Evolutionary conservation across 2,329 filamentous ascomycete genomes (phyloP), one percentile per base, ranked within the genome.

Genomic region (Pseudogymnoascus sp.): DNA sequence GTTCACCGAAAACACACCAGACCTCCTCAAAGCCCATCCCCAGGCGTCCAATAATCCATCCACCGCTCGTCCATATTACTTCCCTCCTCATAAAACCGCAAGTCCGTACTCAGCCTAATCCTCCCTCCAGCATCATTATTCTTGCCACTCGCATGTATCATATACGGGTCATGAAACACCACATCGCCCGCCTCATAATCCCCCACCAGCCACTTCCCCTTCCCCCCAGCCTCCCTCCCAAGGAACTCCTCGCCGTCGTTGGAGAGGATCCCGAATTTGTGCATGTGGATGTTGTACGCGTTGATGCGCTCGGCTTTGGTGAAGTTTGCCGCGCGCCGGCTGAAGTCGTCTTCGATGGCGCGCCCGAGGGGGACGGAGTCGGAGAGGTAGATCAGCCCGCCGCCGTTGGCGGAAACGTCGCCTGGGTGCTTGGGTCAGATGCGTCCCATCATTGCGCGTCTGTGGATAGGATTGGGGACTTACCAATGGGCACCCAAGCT

Each of bases 401-500:
- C 76, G 5, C 76, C 76, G 33, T 70, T 69, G 4, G 70, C 61
- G 0, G 65, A 64, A 31, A 71, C 70, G 61, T 78, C 74, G 40
- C 77, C 77, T 56, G 47, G 14, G n/a, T 29, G 4, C 13, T 47
- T 26, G 44, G 8, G 70, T 74, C 3, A 74, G 63, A 59, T 42
- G 62, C 3, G 65, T 62, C 7, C 7, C 26, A 13, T 26, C 42
- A 7, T 44, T 11, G 19, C 21, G 1, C 19, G 21, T 16, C 26
- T 16, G 26, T 3, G 14, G 24, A 10, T 14, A 11, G 14, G 11
- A 53, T 53, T 1, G 10, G 10, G 6, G 6, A 5, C 76, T 44
- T 78, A 0, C 80, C 80, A 62, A 82, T 79, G 0, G 80, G 79
- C 0, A 81, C 76, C 80, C 80, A 82, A 1, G 79, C 80, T 6